Conservation (phyloP, 495 filamentous ascomycete genomes). For the Amphirosellinia nigrospora region DNA sequence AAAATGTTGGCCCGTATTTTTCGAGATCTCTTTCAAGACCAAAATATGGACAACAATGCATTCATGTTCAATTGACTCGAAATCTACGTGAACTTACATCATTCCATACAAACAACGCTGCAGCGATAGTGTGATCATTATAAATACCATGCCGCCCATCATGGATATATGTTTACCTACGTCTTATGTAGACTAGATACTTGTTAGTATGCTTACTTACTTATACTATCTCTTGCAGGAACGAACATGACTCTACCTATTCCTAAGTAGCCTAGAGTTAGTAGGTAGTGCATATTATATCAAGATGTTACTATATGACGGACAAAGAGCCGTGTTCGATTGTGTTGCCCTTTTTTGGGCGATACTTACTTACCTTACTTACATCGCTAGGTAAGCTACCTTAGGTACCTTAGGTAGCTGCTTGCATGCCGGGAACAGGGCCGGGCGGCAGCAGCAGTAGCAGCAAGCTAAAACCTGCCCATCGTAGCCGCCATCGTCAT, state of each 20-base stretch:
- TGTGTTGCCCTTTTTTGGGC: background rate
- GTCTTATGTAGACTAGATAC: too few relatives aligned
- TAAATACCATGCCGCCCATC: too few relatives aligned
- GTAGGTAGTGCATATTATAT: background rate
- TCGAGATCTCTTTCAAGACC: background rate
- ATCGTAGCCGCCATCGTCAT: slow-evolving; percentile 25
- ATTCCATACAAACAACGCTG: background rate
- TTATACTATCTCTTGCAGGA: too few relatives aligned
- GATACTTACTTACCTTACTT: too few relatives aligned
- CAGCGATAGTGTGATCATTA: too few relatives aligned
- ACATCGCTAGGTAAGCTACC: too few relatives aligned
- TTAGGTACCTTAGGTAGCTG: too few relatives aligned
- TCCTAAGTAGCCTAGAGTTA: too few relatives aligned
- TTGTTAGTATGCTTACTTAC: background rate
- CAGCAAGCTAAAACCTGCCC: slow-evolving; percentile 8
- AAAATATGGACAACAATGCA: background rate
- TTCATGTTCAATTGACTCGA: background rate
- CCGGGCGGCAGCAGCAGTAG: background rate
- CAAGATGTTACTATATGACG: background rate
- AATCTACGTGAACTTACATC: background rate
- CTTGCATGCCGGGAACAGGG: background rate
- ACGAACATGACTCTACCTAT: too few relatives aligned
- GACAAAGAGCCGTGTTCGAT: background rate
- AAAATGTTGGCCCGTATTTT: background rate
- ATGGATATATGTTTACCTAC: too few relatives aligned